phyloP scores from a whole-genome alignment of 768 basidiomycete genomes.

The Pulveroboletus sp. region DNA sequence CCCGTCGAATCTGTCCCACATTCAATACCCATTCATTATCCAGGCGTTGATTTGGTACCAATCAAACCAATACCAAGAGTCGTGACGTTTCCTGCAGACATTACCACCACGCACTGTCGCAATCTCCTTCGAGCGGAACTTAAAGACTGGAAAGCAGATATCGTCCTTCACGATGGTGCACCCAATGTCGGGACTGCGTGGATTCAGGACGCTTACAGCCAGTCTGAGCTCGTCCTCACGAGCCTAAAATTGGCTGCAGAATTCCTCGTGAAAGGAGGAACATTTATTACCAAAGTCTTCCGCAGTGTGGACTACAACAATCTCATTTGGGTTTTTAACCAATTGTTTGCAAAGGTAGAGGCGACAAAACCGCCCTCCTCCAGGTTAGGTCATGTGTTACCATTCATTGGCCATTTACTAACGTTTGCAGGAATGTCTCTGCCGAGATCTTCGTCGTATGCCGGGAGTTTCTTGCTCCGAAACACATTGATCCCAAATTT shows the following conservation, averaged over 20 bases:
- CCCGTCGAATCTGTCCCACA: conserved; percentile 8
- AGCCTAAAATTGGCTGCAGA: conserved; percentile 93
- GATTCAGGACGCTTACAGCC: conserved; percentile 97
- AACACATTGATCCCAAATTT: conserved; percentile 95
- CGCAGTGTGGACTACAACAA: conserved; percentile 98
- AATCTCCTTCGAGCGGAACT: conserved; percentile 80
- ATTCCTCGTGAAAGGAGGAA: conserved; percentile 88
- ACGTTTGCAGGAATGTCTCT: conserved; percentile 78
- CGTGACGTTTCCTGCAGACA: conserved; percentile 88
- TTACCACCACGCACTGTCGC: conserved; percentile 89
- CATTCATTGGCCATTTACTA: neutral
- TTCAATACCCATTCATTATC: conserved; percentile 6
- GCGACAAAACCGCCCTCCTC: conserved; percentile 99
- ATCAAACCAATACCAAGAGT: conserved; percentile 95
- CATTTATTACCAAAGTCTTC: conserved; percentile 98
- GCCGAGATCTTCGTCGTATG: conserved; percentile 99
- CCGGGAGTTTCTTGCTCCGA: conserved; percentile 90
- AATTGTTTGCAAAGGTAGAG: conserved; percentile 93
- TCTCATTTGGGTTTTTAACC: conserved; percentile 97
- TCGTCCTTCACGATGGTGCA: conserved; percentile 97
- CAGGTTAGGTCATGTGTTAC: conserved; percentile 47
- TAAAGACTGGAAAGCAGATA: conserved; percentile 99
- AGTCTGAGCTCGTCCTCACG: conserved; percentile 95
- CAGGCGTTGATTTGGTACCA: conserved; percentile 92
- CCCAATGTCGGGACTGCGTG: conserved; percentile 99